These are phyloP conservation scores for Psophocarpus tetragonolobus DNA, from an alignment of 306 rosid genomes.

Conservation along the genomic window DNA sequence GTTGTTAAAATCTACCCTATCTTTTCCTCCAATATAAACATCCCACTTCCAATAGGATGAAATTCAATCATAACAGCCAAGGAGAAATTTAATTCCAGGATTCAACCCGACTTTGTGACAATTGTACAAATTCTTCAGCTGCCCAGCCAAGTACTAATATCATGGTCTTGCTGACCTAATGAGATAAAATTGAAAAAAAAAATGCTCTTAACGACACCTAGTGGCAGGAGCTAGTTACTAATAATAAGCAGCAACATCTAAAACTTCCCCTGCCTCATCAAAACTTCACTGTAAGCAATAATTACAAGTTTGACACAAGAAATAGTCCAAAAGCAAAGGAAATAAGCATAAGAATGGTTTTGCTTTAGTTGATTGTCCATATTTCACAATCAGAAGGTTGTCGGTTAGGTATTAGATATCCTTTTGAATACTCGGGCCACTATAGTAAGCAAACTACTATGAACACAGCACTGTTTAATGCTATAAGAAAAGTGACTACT, in stretches of 20 bases:
- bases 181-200: background rate
- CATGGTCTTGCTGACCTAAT: background rate
- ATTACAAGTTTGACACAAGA: background rate
- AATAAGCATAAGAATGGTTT: background rate
- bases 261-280: background rate
- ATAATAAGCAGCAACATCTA: background rate
- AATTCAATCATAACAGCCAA: background rate
- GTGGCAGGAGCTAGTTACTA: background rate
- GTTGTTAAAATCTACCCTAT: background rate
- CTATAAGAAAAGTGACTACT: conserved; percentile 18
- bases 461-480: background rate
- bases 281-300: background rate
- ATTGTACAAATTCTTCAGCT: background rate
- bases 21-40: background rate
- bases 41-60: background rate
- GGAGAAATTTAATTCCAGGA: background rate
- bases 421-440: conserved; percentile 12
- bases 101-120: background rate
- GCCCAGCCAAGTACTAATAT: background rate
- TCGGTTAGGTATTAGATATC: background rate
- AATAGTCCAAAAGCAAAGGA: background rate
- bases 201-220: background rate
- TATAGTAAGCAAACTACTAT: background rate
- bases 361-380: background rate
- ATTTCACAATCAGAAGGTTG: conserved; percentile 13